A percentile compares a stretch with the other conserved stretches of the same genome.
phyloP scores from a whole-genome alignment of 306 rosid genomes.

The Cucurbita moschata region DNA sequence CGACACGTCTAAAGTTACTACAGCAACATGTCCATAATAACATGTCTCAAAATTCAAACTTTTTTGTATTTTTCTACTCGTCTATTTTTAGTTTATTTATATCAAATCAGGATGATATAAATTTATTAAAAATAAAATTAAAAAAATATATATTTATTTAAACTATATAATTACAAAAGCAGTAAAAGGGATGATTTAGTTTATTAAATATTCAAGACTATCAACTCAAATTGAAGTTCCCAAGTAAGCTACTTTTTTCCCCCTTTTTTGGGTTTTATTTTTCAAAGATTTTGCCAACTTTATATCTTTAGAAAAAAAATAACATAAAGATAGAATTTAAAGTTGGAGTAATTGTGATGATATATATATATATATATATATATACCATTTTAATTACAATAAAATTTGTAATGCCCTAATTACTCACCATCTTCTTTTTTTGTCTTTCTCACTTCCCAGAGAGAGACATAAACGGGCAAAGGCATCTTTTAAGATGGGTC shows the following conservation, averaged over 20 bases:
- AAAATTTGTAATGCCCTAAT: too few species aligned
- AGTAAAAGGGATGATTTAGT: neutral
- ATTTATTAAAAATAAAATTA: neutral
- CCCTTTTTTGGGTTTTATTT: neutral
- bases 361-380: neutral
- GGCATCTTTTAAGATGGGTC: too few species aligned
- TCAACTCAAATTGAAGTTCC: constrained; percentile 1
- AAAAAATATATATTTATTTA: neutral
- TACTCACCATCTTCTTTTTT: too few species aligned
- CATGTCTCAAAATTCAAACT: neutral
- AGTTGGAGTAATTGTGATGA: neutral
- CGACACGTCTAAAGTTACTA: neutral
- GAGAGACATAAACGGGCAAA: too few species aligned
- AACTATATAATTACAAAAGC: neutral
- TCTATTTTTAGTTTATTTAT: too few species aligned
- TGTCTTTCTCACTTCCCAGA: too few species aligned
- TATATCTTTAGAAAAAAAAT: neutral
- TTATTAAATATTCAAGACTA: neutral
- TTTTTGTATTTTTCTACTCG: neutral
- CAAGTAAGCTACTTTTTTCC: neutral
- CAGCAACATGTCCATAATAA: neutral
- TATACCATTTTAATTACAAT: neutral
- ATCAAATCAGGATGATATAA: too few species aligned
- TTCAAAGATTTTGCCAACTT: neutral
- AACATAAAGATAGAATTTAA: neutral